Evolutionary conservation across 805 yeast species (phyloP).

Genomic region (Brettanomyces sp.): DNA sequence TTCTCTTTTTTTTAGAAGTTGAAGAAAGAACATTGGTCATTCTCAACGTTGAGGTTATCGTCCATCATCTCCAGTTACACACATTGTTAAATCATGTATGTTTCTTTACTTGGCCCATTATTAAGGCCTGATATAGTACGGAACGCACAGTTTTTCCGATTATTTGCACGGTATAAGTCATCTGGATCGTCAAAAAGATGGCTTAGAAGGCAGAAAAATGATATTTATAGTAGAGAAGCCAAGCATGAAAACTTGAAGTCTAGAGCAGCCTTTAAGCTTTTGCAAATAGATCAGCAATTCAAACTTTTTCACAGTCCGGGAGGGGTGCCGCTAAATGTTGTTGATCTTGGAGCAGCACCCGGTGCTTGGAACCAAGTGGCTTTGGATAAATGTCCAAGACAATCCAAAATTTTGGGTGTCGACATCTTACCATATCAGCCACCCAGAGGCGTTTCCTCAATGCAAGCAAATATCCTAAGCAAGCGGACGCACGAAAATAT

Average conservation of each 20-base stretch:
- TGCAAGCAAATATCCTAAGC: conserved; percentile 84
- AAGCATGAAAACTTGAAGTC: conserved; percentile 55
- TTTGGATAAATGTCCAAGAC: conserved; percentile 35
- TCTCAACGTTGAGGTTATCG: too few species aligned
- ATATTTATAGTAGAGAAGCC: conserved; percentile 60
- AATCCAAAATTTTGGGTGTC: conserved; percentile 64
- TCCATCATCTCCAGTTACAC: too few species aligned
- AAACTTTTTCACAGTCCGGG: conserved; percentile 33
- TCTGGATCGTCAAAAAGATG: conserved; percentile 58
- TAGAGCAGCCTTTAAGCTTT: conserved; percentile 83
- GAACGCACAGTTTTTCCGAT: background rate
- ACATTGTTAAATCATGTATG: too few species aligned
- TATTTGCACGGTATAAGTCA: conserved; percentile 4
- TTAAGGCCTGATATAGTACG: too few species aligned
- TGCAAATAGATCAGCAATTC: conserved; percentile 63
- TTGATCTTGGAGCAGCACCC: conserved; percentile 90
- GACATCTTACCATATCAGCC: conserved; percentile 76
- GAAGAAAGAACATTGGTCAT: too few species aligned
- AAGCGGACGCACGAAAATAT: conserved; percentile 51
- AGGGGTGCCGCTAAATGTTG: conserved; percentile 29
- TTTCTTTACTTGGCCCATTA: too few species aligned
- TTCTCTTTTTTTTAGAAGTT: too few species aligned
- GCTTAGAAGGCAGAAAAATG: conserved; percentile 63
- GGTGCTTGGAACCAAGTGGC: conserved; percentile 95
- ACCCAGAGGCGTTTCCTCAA: conserved; percentile 66